Conservation (phyloP, 441 rosid species). For the Euphorbia schlechtendalii region DNA sequence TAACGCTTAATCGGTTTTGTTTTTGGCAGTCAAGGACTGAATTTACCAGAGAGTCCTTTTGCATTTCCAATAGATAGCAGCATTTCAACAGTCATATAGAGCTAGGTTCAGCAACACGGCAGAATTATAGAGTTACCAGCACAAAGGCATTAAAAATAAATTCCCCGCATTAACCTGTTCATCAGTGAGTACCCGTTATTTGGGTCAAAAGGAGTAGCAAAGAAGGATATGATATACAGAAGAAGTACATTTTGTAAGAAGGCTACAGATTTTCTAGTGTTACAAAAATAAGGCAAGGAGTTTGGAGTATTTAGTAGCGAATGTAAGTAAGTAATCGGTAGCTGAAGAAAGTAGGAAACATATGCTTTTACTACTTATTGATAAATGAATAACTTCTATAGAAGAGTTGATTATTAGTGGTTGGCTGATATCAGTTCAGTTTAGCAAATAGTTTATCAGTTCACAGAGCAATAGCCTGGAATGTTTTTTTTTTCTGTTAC, state of each 20-base stretch:
- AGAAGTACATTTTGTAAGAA: slow-evolving; percentile 24
- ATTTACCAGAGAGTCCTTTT: slow-evolving; percentile 59
- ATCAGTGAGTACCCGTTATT: slow-evolving; percentile 20
- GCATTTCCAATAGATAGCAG: slow-evolving; percentile 34
- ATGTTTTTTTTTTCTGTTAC: slow-evolving; percentile 1
- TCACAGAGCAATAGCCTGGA: not conserved
- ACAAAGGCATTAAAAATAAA: slow-evolving; percentile 21
- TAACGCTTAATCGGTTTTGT: not conserved
- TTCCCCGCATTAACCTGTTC: slow-evolving; percentile 14
- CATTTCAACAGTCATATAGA: slow-evolving; percentile 33
- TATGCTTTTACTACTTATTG: slow-evolving; percentile 24
- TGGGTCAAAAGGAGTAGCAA: slow-evolving; percentile 24
- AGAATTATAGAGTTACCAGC: slow-evolving; percentile 29
- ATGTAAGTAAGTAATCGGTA: slow-evolving; percentile 22
- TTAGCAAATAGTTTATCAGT: not conserved
- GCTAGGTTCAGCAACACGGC: slow-evolving; percentile 31
- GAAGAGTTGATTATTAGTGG: slow-evolving; percentile 5
- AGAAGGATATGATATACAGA: slow-evolving; percentile 32
- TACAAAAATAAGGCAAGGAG: slow-evolving; percentile 27
- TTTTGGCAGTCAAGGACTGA: slow-evolving; percentile 35
- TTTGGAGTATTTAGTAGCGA: slow-evolving; percentile 15
- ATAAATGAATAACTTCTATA: slow-evolving; percentile 18
- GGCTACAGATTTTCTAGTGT: slow-evolving; percentile 24
- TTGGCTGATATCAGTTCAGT: slow-evolving; percentile 20
- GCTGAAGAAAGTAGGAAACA: slow-evolving; percentile 16